A percentile compares a stretch with the other conserved stretches of the same genome.
These are phyloP conservation scores for Plasmodium ovale DNA, from an alignment of 169 alveolate species.

Conservation along the genomic window DNA sequence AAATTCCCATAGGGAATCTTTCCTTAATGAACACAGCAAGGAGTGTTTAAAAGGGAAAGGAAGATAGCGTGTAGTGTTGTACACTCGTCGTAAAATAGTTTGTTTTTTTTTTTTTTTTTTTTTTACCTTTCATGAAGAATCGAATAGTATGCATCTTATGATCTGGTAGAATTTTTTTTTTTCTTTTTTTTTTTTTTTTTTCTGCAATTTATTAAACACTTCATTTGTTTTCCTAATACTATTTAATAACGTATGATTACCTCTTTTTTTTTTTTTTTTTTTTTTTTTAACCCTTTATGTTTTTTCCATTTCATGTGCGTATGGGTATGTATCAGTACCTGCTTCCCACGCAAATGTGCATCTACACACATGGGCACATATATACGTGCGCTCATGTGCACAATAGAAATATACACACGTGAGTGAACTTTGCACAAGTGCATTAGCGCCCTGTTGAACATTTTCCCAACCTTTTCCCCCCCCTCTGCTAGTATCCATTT, in stretches of 20 bases:
- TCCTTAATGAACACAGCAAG: not conserved
- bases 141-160: not conserved
- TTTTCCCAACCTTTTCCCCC: too few species aligned
- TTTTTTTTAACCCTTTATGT: not conserved
- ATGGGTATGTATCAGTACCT: too few species aligned
- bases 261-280: not conserved
- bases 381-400: not conserved
- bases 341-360: not conserved
- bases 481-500: too few species aligned
- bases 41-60: not conserved
- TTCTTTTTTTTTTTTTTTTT: too few species aligned
- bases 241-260: too few species aligned
- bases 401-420: too few species aligned
- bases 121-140: not conserved
- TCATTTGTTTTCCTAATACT: too few species aligned
- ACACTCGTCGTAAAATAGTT: conserved; percentile 2
- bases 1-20: not conserved
- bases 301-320: not conserved
- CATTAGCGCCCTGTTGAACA: too few species aligned
- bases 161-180: not conserved
- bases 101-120: too few species aligned
- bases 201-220: too few species aligned
- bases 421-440: too few species aligned
- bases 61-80: not conserved
- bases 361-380: not conserved